Conservation (phyloP, 495 filamentous ascomycete genomes). For the Astrothelium macrocarpum region DNA sequence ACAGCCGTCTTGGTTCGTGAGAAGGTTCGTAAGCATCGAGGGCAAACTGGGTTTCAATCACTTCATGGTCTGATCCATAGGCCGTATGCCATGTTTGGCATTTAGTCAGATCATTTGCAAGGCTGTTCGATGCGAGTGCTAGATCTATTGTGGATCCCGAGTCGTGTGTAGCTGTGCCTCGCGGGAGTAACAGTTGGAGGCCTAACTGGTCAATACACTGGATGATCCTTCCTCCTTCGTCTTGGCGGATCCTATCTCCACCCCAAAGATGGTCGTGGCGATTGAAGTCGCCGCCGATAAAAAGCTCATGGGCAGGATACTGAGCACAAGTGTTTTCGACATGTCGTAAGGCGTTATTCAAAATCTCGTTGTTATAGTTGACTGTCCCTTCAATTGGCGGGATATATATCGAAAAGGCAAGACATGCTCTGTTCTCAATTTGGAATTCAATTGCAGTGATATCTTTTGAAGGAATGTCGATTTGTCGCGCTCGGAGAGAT, state of each 20-base stretch:
- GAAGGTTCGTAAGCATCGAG: neutral
- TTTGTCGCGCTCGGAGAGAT: neutral
- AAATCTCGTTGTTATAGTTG: neutral
- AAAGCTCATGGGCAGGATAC: too few species aligned
- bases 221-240: neutral
- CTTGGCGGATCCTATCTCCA: too few species aligned
- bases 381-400: neutral
- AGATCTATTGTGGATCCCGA: neutral
- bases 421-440: neutral
- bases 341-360: neutral
- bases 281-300: too few species aligned
- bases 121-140: neutral
- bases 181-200: neutral
- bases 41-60: neutral
- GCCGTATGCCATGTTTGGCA: neutral
- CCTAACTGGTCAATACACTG: neutral
- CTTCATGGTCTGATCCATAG: neutral
- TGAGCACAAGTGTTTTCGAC: neutral
- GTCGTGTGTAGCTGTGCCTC: neutral
- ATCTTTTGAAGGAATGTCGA: neutral
- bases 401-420: neutral
- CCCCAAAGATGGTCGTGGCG: too few species aligned
- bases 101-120: neutral
- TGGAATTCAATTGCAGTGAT: neutral
- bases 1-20: neutral